Base-by-base conservation (phyloP, 805 yeast species). In the Vanderwaltozyma verrucispora region DNA sequence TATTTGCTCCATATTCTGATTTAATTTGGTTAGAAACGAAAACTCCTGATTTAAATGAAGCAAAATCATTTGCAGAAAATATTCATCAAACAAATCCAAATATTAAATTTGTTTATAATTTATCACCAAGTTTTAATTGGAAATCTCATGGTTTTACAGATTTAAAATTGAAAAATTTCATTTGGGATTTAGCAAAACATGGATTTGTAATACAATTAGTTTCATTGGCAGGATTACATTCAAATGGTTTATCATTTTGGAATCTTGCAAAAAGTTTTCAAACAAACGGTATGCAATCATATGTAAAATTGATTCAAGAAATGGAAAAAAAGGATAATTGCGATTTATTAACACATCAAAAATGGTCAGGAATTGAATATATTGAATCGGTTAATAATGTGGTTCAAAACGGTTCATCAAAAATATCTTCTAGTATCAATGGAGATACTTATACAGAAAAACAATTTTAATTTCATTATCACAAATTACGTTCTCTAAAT, bases 111-210 rank as follows among this genome's bases (percentile, higher is more conserved):
- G 82, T 75, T 6, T 76, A 76, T 50, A 77, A 77, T 48, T 59
- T 74, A 39, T 68, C 75, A 19, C 82, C 81, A 13, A 68, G 74
- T 16, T 76, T 74, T 59, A 73, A 76, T 56, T 76, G 81, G 79
- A 51, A 64, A 14, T 69, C 66, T 0, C 75, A 74, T 39, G 81
- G 80, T 1, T 76, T 71, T 52, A 49, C 62, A 14, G 69, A 67
- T 12, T 44, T 59, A 14, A 68, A 68, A 37, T 60, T 77, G 35
- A 56, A 66, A 41, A 60, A 62, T 28, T 73, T 75, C 45, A 71
- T 72, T 11, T 65, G 67, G 60, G 75, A 72, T 42, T 55, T 76
- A 32, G 80, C 74, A 19, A 65, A 72, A 49, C 53, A 65, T 32
- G 81, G 81, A 4, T 75, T 72, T 47, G 74, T 73, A 2, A 49